phyloP scores from a whole-genome alignment of 768 basidiomycete species.

The Psilocybe subaeruginosa region DNA sequence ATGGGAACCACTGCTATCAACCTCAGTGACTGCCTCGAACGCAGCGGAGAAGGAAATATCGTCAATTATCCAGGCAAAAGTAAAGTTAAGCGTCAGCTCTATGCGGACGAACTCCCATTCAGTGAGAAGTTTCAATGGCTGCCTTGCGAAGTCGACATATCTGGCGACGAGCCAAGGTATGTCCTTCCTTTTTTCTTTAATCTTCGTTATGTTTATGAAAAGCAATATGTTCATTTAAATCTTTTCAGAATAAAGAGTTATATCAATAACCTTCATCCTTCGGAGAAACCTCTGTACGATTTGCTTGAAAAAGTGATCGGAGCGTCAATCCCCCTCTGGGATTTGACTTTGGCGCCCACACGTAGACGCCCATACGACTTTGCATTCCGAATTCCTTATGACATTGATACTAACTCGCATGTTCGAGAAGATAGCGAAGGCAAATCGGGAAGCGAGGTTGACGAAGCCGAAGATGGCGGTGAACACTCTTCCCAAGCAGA shows the following conservation, averaged over 20 bases:
- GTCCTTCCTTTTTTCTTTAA: too few relatives aligned
- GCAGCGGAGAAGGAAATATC: slow-evolving; percentile 25
- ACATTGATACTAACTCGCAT: background rate
- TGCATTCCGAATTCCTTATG: background rate
- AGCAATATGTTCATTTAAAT: too few relatives aligned
- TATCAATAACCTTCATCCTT: slow-evolving; percentile 47
- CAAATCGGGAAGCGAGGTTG: background rate
- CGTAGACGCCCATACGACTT: too few relatives aligned
- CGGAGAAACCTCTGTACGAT: slow-evolving; percentile 25
- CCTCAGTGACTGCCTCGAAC: slow-evolving; percentile 25
- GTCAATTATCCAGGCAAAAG: slow-evolving; percentile 22
- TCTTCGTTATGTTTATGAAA: too few relatives aligned
- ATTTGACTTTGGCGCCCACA: slow-evolving; percentile 24
- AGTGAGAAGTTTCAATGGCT: too few relatives aligned
- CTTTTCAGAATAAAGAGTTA: slow-evolving; percentile 35
- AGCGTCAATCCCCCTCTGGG: slow-evolving; percentile 35
- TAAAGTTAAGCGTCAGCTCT: slow-evolving; percentile 29
- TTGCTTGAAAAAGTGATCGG: slow-evolving; percentile 29
- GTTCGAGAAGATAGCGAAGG: background rate
- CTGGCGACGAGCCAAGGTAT: too few relatives aligned
- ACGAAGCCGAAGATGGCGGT: background rate
- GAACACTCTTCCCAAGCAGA: background rate
- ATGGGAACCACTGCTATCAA: slow-evolving; percentile 8
- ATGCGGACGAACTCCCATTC: slow-evolving; percentile 25
- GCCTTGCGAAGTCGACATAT: too few relatives aligned